Conservation (phyloP, 148 eudicot genomes). For the Fagopyrum tataricum region DNA sequence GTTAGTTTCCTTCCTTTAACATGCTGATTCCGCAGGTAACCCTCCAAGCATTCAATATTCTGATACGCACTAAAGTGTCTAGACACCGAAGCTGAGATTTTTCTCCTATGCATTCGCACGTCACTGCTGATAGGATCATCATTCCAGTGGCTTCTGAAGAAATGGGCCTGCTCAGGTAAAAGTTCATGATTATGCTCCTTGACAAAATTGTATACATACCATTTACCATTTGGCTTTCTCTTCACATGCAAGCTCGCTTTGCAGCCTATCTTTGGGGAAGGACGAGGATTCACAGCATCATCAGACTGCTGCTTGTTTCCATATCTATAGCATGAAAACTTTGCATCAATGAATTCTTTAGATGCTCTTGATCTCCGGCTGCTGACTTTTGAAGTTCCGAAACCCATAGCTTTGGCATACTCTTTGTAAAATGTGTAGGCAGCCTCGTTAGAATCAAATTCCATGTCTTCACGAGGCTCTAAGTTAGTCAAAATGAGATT, state of each 20-base stretch:
- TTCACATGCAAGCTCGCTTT: constrained; percentile 73
- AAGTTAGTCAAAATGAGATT: constrained; percentile 20
- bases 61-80: constrained; percentile 48
- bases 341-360: constrained; percentile 64
- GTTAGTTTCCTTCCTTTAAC: constrained; percentile 45
- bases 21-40: constrained; percentile 35
- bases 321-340: constrained; percentile 62
- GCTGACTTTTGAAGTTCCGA: constrained; percentile 67
- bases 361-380: constrained; percentile 67
- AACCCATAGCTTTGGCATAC: constrained; percentile 56
- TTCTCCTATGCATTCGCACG: constrained; percentile 40
- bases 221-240: constrained; percentile 51
- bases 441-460: constrained; percentile 55
- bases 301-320: constrained; percentile 69
- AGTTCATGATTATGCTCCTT: constrained; percentile 74
- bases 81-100: constrained; percentile 41
- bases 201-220: constrained; percentile 54
- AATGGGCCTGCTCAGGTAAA: constrained; percentile 56
- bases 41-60: constrained; percentile 36
- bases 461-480: constrained; percentile 45
- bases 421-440: constrained; percentile 62
- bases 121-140: constrained; percentile 44
- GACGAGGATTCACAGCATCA: constrained; percentile 67
- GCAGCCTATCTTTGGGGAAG: constrained; percentile 75
- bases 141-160: constrained; percentile 56